Conservation (phyloP, 2,329 filamentous ascomycete genomes). For the Aschersonia sp. region DNA sequence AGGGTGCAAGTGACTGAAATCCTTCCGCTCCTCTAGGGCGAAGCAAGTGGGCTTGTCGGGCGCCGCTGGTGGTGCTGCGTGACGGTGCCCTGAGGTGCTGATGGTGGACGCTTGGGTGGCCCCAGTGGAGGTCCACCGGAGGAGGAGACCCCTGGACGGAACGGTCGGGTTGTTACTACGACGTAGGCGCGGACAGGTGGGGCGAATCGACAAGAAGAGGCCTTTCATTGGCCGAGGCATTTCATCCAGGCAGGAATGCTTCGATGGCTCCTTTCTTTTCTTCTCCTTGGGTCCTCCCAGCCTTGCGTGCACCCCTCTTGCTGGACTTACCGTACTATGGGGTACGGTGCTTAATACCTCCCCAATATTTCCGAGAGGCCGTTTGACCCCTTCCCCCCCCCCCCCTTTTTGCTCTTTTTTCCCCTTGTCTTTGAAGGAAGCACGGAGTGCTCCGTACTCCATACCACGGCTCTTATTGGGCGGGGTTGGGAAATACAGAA, state of each 20-base stretch:
- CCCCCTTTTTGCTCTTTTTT: neutral
- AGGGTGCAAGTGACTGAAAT: neutral
- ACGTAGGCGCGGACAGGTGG: too few species aligned
- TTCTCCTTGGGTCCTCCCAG: neutral
- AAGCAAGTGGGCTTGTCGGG: neutral
- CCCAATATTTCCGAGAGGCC: neutral
- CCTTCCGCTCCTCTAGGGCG: neutral
- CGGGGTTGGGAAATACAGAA: too few species aligned
- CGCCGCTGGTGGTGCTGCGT: neutral
- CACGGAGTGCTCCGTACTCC: too few species aligned
- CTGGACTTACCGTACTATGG: neutral
- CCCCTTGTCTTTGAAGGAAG: neutral
- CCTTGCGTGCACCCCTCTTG: neutral
- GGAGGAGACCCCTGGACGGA: neutral
- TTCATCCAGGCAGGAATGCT: neutral
- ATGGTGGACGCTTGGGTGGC: too few species aligned
- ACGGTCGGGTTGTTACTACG: neutral
- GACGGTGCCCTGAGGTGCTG: neutral
- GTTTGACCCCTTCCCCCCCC: too few species aligned
- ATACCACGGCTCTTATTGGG: too few species aligned
- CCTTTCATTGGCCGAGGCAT: neutral
- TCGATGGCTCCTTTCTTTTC: neutral
- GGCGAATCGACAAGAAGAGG: too few species aligned
- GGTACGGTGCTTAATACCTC: neutral
- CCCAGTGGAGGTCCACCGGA: too few species aligned